Evolutionary conservation across 306 rosid genomes (phyloP), one percentile per base, ranked within the genome.

Genomic region (Begonia peltatifolia): DNA sequence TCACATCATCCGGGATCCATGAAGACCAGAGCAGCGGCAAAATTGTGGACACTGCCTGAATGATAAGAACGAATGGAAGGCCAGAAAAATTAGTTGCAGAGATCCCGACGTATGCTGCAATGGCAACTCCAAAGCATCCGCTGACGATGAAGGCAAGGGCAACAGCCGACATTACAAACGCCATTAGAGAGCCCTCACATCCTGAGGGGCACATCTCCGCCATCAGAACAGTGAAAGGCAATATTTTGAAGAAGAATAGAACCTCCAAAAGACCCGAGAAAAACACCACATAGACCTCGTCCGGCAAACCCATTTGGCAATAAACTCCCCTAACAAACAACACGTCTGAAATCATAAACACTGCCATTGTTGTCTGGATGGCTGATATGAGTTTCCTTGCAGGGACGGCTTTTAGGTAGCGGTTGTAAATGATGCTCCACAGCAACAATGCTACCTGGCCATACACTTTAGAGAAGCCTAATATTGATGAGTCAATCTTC

Each of bases 151-250:
- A 71, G 2, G 95, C 75, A 41, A 85, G 66, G 6, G 99, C 94
- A 2, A 86, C 47, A 2, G 74, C 84, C 38, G 95, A 83, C 85
- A 79, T 81, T 10, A 81, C 85, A 55, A 90, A 82, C 4, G 99
- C 99, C 99, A 90, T 83, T 42, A 90, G 55, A 49, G 99, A 83
- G 35, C 99, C 99, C 57, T 85, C 99, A 36, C 99, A 90, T 4
- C 95, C 99, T 20, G 74, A 65, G 12, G 95, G 94, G 78, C 95
- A 82, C 46, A 85, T 56, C 50, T 73, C 82, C 0, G 94, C 86
- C 20, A 90, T 68, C 54, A 83, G 72, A 41, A 85, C 73, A 55
- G 72, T 85, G 73, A 90, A 80, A 10, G 99, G 94, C 18, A 90
- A 73, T 46, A 90, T 76, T 87, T 90, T 90, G 7, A 80, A 63